Base-by-base conservation (phyloP, 345 rosid genomes). In the Eucalyptus marginata region DNA sequence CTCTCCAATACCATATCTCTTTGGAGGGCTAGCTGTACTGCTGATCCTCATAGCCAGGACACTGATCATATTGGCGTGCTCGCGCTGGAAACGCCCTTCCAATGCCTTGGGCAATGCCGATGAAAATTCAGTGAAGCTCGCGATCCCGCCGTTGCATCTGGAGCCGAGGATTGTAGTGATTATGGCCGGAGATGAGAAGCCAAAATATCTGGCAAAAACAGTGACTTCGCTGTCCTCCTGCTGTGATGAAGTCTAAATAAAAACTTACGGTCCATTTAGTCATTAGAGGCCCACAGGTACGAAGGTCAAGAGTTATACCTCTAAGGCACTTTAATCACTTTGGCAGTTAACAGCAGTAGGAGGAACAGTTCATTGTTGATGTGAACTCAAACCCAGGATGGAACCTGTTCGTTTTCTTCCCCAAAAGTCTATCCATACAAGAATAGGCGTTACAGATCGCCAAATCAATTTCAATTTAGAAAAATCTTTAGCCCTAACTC, bases 141-240 rank as follows among this genome's bases (percentile, higher is more conserved):
- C 54, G 24, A 88, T 83, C n/a, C 27, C 66, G 31, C 88, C 89
- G 10, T 62, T 79, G 3, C 87, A 62, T 8, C 13, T 58, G 86
- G 92, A 92, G 91, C 90, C 89, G 2, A 87, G 91, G 79, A 80
- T 92, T 7, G 90, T 91, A 33, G 95, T 93, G 31, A 91, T 94
- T 71, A 93, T 94, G 95, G 92, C 95, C 14, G 95, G 95, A 62
- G 92, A 94, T 87, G 51, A 86, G 29, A 86, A 86, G 13, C 94
- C 95, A 25, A 90, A 91, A 7, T 89, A 81, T 87, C 10, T 93
- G 10, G 95, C 94, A 49, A 90, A 20, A 85, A 88, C 90, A 2
- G 86, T 80, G 20, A 43, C 44, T 27, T 33, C 54, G n/a, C 86
- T 54, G 43, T 13, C 85, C 85, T 49, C 49, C 89, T 29, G 31